Conservation (phyloP, 495 filamentous ascomycete species). For the Tuber calosporum region DNA sequence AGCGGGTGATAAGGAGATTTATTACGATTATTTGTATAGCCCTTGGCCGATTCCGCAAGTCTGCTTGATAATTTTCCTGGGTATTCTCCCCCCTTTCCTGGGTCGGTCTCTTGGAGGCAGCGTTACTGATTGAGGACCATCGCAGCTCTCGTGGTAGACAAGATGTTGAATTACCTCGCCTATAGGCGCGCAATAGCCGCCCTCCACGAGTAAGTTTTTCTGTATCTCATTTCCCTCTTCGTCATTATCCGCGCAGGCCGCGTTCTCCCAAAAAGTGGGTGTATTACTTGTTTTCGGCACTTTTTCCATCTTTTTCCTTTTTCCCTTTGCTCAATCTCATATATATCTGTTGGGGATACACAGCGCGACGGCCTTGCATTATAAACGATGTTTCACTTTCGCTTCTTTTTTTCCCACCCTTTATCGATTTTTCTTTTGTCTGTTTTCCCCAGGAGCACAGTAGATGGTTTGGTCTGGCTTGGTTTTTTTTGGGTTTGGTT, state of each 20-base stretch:
- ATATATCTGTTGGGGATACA: background rate
- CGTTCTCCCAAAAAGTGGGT: background rate
- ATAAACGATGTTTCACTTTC: background rate
- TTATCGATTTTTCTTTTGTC: background rate
- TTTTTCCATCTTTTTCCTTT: background rate
- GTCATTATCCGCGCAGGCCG: background rate
- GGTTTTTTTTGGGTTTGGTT: background rate
- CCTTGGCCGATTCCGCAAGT: constrained; percentile 34
- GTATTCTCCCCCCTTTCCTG: constrained; percentile 16
- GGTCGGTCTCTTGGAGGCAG: background rate
- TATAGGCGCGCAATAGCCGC: constrained; percentile 12
- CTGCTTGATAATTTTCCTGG: constrained; percentile 24
- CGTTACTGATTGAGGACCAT: constrained; percentile 5
- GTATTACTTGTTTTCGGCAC: too few species aligned
- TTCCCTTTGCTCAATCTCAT: background rate
- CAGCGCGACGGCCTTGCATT: background rate
- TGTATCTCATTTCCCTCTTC: background rate
- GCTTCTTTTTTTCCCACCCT: background rate
- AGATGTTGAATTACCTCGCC: constrained; percentile 24
- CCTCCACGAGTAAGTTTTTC: background rate
- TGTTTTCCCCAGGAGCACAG: background rate
- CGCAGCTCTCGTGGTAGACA: constrained; percentile 22
- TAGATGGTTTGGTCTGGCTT: background rate
- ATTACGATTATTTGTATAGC: constrained; percentile 18
- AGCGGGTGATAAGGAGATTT: background rate